These are phyloP conservation scores for Hypoxylon sp. DNA, from an alignment of 2,329 filamentous ascomycete species.

Conservation along the genomic window DNA sequence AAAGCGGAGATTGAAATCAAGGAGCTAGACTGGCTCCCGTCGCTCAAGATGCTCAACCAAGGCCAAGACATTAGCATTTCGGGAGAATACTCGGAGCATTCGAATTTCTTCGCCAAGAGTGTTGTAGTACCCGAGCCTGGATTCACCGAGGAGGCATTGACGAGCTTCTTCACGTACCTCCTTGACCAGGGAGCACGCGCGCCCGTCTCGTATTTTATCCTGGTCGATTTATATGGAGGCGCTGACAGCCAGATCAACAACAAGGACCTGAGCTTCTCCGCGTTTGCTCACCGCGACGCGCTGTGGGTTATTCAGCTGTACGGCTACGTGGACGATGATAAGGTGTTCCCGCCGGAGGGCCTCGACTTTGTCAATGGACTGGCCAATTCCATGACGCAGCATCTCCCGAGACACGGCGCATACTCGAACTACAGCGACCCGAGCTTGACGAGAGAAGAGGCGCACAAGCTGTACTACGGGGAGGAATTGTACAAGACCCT, in stretches of 20 bases:
- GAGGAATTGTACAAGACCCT: slow-evolving; percentile 36
- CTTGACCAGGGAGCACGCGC: slow-evolving; percentile 31
- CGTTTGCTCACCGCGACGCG: slow-evolving; percentile 53
- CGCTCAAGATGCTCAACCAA: slow-evolving; percentile 44
- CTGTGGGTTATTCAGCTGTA: slow-evolving; percentile 56
- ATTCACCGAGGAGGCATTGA: slow-evolving; percentile 43
- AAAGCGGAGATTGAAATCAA: slow-evolving; percentile 13
- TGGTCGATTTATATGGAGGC: slow-evolving; percentile 57
- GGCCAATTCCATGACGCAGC: slow-evolving; percentile 44
- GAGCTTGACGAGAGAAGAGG: slow-evolving; percentile 43
- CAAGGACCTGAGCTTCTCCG: slow-evolving; percentile 32
- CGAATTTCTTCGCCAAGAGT: slow-evolving; percentile 57
- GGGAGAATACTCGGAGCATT: slow-evolving; percentile 36
- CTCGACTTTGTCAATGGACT: slow-evolving; percentile 47
- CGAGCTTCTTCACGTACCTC: slow-evolving; percentile 50
- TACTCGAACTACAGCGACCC: slow-evolving; percentile 52
- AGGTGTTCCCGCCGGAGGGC: slow-evolving; percentile 43
- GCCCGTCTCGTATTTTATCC: slow-evolving; percentile 53
- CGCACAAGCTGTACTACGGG: slow-evolving; percentile 49
- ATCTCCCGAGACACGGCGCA: slow-evolving; percentile 42
- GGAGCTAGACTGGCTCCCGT: slow-evolving; percentile 47
- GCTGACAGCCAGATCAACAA: slow-evolving; percentile 53
- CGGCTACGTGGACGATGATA: slow-evolving; percentile 38
- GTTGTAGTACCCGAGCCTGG: slow-evolving; percentile 52
- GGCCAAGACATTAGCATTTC: slow-evolving; percentile 39